Evolutionary conservation across 1,284 basidiomycete genomes (phyloP).

Genomic region (Spongispora temasekensis): DNA sequence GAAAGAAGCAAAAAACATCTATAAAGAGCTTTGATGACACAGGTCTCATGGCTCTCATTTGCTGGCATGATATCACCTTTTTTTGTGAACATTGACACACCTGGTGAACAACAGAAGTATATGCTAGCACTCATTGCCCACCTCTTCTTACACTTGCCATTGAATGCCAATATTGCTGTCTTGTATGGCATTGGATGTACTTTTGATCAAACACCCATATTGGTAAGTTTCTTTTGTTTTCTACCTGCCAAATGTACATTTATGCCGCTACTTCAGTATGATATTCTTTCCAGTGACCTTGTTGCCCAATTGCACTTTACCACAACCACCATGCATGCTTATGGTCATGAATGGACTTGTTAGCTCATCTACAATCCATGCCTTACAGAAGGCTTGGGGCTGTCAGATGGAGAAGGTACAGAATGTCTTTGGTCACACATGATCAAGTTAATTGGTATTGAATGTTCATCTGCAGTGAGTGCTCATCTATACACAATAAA

Average conservation of each 20-base stretch:
- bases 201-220: not conserved
- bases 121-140: not conserved
- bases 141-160: conserved; percentile 1
- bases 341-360: not conserved
- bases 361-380: not conserved
- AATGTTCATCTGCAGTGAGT: conserved; percentile 2
- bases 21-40: conserved; percentile 4
- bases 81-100: conserved; percentile 1
- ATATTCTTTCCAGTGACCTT: not conserved
- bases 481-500: not conserved
- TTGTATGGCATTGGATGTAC: conserved; percentile 8
- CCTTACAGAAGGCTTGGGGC: not conserved
- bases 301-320: not conserved
- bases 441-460: conserved; percentile 8
- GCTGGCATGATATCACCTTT: conserved; percentile 3
- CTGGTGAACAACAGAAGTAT: conserved; percentile 7
- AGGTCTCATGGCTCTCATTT: conserved; percentile 2
- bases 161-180: not conserved
- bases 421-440: conserved; percentile 3
- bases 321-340: not conserved
- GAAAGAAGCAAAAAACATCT: conserved; percentile 2
- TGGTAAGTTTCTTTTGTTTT: not conserved
- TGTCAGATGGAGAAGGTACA: conserved; percentile 1
- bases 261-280: not conserved
- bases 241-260: not conserved